Evolutionary conservation across 495 filamentous ascomycete species (phyloP).

Genomic region (Lichenothelia convexa): DNA sequence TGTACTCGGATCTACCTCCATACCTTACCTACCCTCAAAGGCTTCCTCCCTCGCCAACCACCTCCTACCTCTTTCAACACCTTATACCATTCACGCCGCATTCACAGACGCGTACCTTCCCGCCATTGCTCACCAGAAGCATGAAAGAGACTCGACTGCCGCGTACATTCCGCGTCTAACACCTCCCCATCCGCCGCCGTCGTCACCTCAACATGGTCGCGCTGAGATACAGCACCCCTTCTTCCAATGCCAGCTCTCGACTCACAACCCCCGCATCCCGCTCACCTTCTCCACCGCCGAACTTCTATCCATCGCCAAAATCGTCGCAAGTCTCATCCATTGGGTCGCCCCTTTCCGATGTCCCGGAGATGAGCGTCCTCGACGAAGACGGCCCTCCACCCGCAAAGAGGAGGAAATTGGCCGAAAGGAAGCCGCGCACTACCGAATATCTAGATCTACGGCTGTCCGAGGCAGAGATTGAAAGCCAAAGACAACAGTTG

Average conservation of each 20-base stretch:
- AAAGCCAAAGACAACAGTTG: slow-evolving; percentile 38
- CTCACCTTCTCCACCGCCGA: slow-evolving; percentile 40
- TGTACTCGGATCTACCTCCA: no score
- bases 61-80: not conserved
- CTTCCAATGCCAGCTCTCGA: slow-evolving; percentile 31
- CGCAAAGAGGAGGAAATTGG: slow-evolving; percentile 50
- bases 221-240: not conserved
- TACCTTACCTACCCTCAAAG: no score
- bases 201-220: not conserved
- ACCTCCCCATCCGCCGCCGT: not conserved
- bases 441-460: slow-evolving; percentile 62
- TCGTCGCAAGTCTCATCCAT: slow-evolving; percentile 36
- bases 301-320: slow-evolving; percentile 34
- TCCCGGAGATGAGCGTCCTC: slow-evolving; percentile 13
- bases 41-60: no score
- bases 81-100: no score
- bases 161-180: not conserved
- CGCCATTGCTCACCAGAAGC: not conserved
- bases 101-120: not conserved
- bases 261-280: slow-evolving; percentile 32
- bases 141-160: not conserved
- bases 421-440: slow-evolving; percentile 33
- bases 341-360: slow-evolving; percentile 19
- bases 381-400: slow-evolving; percentile 40
- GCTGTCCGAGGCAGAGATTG: slow-evolving; percentile 21